Evolutionary conservation across 192 early-diverging fungal species (phyloP), one percentile per base, ranked within the genome.

Genomic region (Umbelopsis isabellina): DNA sequence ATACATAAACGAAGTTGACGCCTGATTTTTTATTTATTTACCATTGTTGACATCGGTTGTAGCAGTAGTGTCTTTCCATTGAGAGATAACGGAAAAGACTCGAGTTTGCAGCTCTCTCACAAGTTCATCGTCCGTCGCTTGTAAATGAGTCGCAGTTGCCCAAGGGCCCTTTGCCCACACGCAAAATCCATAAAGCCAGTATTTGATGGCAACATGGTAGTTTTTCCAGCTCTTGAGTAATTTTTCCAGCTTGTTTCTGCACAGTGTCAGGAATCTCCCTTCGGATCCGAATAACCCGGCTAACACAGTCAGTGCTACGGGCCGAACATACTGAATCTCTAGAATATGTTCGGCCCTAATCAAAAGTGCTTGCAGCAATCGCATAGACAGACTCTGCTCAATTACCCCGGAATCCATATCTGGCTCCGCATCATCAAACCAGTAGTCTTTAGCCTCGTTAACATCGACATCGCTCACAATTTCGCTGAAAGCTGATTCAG

Each of bases 181-280:
- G 7, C 55, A 61, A 6, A 61, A 61, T 16, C 27, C 21, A 33
- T 61, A 61, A 30, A 61, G 37, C 55, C 55, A 61, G 30, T 61
- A 61, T 35, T 61, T 61, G 27, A 61, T 61, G 0, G 33, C 55
- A 61, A 61, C 55, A 61, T 61, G 55, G 55, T 61, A 61, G 16
- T 61, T 12, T 35, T 25, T 25, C 55, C 55, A 61, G 27, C 25
- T 16, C 13, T 61, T 25, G 23, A 61, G 25, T 12, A 61, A 13
- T 15, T 35, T 33, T 61, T 35, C 27, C 6, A 61, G 30, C 55
- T 61, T 61, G 11, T 27, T 61, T 18, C 2, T 61, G 25, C 55
- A 61, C 7, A 61, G 30, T 2, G 21, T 33, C 13, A 61, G 18
- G 5, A 61, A 61, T 61, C 55, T 33, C 4, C 55, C 55, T 35